Evolutionary conservation across 768 basidiomycete species (phyloP).

Genomic region (Tremella fuciformis): DNA sequence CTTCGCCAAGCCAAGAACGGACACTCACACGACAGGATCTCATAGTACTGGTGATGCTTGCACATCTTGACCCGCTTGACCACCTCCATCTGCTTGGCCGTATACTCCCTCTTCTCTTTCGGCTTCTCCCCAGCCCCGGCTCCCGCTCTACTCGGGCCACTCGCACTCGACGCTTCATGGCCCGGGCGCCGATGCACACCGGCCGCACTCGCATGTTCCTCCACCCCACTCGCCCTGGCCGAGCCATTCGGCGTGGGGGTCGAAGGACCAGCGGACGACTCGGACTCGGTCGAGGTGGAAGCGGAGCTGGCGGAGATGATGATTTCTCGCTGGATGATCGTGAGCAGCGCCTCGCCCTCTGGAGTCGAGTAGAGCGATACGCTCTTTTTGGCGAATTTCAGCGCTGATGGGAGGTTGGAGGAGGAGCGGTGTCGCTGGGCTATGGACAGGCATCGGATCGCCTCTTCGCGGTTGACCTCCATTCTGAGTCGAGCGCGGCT

Average conservation of each 20-base stretch:
- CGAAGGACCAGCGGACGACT: slow-evolving; percentile 51
- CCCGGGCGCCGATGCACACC: slow-evolving; percentile 57
- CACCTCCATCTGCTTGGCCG: slow-evolving; percentile 72
- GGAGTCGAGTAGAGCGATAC: slow-evolving; percentile 75
- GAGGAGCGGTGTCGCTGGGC: slow-evolving; percentile 70
- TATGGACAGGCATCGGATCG: slow-evolving; percentile 73
- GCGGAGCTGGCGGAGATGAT: slow-evolving; percentile 14
- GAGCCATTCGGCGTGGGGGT: slow-evolving; percentile 11
- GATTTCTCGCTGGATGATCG: slow-evolving; percentile 63
- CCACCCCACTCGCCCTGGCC: slow-evolving; percentile 55
- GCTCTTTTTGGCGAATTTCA: slow-evolving; percentile 86
- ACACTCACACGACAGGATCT: slow-evolving; percentile 64
- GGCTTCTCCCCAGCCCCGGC: slow-evolving; percentile 14
- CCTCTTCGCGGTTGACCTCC: slow-evolving; percentile 77
- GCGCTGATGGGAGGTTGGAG: slow-evolving; percentile 71
- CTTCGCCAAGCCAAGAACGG: neutral
- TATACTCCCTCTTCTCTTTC: slow-evolving; percentile 74
- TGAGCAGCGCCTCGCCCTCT: slow-evolving; percentile 68
- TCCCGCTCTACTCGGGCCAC: neutral
- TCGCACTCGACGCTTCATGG: slow-evolving; percentile 15
- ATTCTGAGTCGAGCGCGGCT: slow-evolving; percentile 19
- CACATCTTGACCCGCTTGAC: slow-evolving; percentile 83
- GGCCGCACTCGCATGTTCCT: slow-evolving; percentile 49
- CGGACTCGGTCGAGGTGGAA: slow-evolving; percentile 48
- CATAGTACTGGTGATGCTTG: slow-evolving; percentile 88